A percentile compares a stretch with the other conserved stretches of the same genome.
phyloP scores from a whole-genome alignment of 2,329 filamentous ascomycete species.

The Trichoderma oligosporum region DNA sequence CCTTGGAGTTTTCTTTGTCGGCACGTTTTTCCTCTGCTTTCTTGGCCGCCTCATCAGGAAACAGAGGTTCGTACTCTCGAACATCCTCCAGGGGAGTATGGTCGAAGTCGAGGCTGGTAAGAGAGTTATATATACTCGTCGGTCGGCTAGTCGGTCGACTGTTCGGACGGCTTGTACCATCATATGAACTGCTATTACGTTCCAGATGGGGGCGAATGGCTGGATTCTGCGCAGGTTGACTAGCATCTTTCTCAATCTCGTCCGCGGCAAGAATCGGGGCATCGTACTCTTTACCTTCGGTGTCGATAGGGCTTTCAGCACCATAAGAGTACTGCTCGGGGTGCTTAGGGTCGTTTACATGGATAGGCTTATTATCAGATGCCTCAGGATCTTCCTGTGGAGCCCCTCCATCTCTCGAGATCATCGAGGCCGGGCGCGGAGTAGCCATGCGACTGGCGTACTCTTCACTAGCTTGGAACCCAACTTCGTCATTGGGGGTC shows the following conservation, averaged over 20 bases:
- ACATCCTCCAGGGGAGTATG: slow-evolving; percentile 78
- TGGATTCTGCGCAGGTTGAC: slow-evolving; percentile 66
- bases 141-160: slow-evolving; percentile 50
- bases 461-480: slow-evolving; percentile 81
- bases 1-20: slow-evolving; percentile 44
- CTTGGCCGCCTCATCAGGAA: slow-evolving; percentile 65
- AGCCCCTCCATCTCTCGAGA: slow-evolving; percentile 36
- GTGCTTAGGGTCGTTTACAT: slow-evolving; percentile 62
- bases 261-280: slow-evolving; percentile 86
- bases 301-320: slow-evolving; percentile 44
- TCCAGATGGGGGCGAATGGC: slow-evolving; percentile 74
- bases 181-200: slow-evolving; percentile 55
- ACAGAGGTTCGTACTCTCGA: slow-evolving; percentile 91
- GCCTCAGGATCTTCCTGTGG: slow-evolving; percentile 3
- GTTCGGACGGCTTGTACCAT: slow-evolving; percentile 57
- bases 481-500: slow-evolving; percentile 87
- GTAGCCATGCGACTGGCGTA: slow-evolving; percentile 73
- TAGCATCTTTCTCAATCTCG: slow-evolving; percentile 72
- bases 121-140: slow-evolving; percentile 56
- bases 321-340: slow-evolving; percentile 39
- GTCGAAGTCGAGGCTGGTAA: slow-evolving; percentile 50
- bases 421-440: slow-evolving; percentile 51
- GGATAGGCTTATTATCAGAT: slow-evolving; percentile 58
- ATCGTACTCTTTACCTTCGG: slow-evolving; percentile 59
- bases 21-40: slow-evolving; percentile 39